A percentile compares a stretch with the other conserved stretches of the same genome.
Evolutionary conservation across 306 rosid species (phyloP).

Genomic region (Coriaria nepalensis): DNA sequence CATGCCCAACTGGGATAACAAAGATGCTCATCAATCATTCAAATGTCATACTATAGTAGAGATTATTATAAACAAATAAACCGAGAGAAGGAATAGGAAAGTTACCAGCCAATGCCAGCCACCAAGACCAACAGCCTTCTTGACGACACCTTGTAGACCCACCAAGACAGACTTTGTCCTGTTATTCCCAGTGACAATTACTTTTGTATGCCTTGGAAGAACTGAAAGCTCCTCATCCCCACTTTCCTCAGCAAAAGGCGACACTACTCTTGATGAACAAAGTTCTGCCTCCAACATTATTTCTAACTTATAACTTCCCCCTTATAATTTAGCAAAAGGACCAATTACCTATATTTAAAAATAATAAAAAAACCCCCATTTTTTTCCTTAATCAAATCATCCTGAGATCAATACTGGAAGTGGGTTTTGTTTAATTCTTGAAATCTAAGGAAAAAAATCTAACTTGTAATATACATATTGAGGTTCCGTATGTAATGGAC

Average conservation of each 20-base stretch:
- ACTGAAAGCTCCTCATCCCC: constrained; percentile 62
- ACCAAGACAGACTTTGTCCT: constrained; percentile 63
- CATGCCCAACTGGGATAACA: too few species aligned
- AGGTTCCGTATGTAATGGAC: too few species aligned
- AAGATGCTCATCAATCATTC: not conserved
- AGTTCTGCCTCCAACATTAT: constrained; percentile 46
- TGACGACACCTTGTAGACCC: constrained; percentile 69
- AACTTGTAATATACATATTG: too few species aligned
- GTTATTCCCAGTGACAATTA: constrained; percentile 60
- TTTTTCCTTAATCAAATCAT: too few species aligned
- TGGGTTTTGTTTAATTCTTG: too few species aligned
- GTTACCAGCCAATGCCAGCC: constrained; percentile 84
- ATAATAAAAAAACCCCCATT: not conserved
- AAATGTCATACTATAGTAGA: not conserved
- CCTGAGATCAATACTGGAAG: too few species aligned
- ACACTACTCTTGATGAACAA: constrained; percentile 35
- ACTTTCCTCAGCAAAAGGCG: constrained; percentile 49
- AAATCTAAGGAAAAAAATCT: too few species aligned
- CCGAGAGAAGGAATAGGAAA: not conserved
- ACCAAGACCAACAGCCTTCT: constrained; percentile 70
- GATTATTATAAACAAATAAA: not conserved
- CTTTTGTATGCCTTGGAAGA: constrained; percentile 70
- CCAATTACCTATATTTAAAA: not conserved
- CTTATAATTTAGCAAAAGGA: constrained; percentile 1
- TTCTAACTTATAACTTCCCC: not conserved